Evolutionary conservation across 805 yeast species (phyloP), one percentile per base, ranked within the genome.

Genomic region (Metschnikowia kofuensis): DNA sequence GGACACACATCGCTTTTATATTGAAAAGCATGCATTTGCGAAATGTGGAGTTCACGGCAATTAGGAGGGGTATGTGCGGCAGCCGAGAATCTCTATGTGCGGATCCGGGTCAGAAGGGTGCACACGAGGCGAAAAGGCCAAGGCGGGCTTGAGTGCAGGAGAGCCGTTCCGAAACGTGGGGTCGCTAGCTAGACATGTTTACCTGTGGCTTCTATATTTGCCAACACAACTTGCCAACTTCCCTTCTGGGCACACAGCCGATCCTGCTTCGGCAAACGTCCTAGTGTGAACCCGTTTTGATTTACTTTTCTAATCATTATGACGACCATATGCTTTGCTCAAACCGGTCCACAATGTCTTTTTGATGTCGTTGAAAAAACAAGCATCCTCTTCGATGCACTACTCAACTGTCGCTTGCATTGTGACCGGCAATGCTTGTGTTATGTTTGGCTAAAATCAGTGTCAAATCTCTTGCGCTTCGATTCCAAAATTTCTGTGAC

Each of bases 1-100:
- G 45, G 37, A 32, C 32, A 21, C 28, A 34, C 32, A 38, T 13
- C 42, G 34, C 37, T 38, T 47, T 47, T 47, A 47, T 47, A 47
- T 29, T 34, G 27, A 16, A 29, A 35, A 16, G 43, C 50, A 9
- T 8, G 46, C 40, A 14, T 42, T 28, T 38, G 46, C 46, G 46
- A 47, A 42, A 35, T 47, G 50, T 47, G 50, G 50, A 47, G 50
- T 47, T 21, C 15, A 37, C 49, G 49, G 50, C 50, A 42, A 29
- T 42, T 38, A 34, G 44, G 46, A 38, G 40, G 43, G 50, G 50
- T 34, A 46, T 29, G 35, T 47, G 50, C 46, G 50, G 50, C 50
- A 38, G 38, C 29, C 15, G 28, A 14, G 34, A 16, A 15, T 27
- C 14, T 35, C 32, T 38, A 27, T 42, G 50, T 43, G 38, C 30